Evolutionary conservation across 2,329 filamentous ascomycete species (phyloP), one percentile per base, ranked within the genome.

Genomic region (Fusarium albidum): DNA sequence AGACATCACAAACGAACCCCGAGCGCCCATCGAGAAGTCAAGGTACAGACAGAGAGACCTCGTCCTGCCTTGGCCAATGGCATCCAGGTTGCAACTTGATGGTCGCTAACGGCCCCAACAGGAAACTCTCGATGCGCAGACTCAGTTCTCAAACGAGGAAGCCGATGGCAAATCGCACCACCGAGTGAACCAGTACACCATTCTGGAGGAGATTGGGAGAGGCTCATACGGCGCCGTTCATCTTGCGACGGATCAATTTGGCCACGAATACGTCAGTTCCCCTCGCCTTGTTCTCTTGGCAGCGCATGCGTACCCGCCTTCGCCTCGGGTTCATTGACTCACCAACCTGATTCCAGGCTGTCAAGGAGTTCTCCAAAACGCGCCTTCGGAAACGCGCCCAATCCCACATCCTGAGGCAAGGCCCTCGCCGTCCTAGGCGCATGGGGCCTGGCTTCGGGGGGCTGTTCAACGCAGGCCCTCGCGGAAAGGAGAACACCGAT

Each of bases 301-400:
- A 17, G 2, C 35, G 47, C 47, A 27, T 10, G 11, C 15, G 13
- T 41, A 12, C 6, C 28, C 8, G 27, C 17, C n/a, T 13, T 25
- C 9, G 29, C 10, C 17, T 17, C 27, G 10, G 14, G 18, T 12
- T 10, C 9, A n/a, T 37, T 34, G 9, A 34, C 65, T 59, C 43
- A 12, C 57, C 63, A 55, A 49, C 38, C 46, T 46, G 40, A 49
- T 43, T 53, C 15, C 69, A 96, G 93, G 94, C 95, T 52, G 86
- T 98, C 70, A 99, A 99, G 75, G 93, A 98, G 69, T 98, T 99
- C 75, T 98, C 94, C 54, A 99, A 99, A 71, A 86, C 91, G 3
- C 87, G 93, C 29, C 79, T 99, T 48, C 87, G 93, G 43, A 96
- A 94, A 76, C 89, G 92, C 49, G 92, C 90, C 13, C 92, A 97